phyloP scores from a whole-genome alignment of 345 rosid genomes.

The Citrus australasica region DNA sequence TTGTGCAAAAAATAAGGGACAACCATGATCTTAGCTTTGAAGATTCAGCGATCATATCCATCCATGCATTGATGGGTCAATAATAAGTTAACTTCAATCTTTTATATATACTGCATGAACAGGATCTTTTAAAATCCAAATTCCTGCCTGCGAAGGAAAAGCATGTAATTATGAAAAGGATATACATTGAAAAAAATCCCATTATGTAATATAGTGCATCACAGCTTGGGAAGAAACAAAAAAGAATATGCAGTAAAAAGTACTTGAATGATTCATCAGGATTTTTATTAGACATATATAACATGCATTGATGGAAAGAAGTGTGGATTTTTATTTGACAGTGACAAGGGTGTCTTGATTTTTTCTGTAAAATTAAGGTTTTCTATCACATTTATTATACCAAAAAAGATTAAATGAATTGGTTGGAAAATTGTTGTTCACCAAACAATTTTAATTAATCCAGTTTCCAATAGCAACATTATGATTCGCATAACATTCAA shows the following conservation, averaged over 20 bases:
- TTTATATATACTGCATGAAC: neutral
- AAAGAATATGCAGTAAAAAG: neutral
- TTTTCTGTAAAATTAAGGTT: neutral
- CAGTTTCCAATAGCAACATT: neutral
- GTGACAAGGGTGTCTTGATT: neutral
- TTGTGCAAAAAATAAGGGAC: neutral
- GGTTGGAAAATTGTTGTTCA: no score
- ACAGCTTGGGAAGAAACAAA: neutral
- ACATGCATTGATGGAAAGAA: neutral
- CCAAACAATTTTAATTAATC: neutral
- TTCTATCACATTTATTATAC: neutral
- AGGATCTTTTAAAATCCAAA: slow-evolving; percentile 7
- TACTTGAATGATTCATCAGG: neutral
- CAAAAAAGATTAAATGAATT: neutral
- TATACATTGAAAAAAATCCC: neutral
- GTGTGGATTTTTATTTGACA: neutral
- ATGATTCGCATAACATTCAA: no score
- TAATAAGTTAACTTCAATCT: neutral
- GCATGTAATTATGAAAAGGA: neutral
- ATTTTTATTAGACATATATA: neutral
- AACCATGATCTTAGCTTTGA: neutral
- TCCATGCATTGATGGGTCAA: neutral
- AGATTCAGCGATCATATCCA: neutral
- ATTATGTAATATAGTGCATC: neutral
- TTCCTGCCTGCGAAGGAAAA: slow-evolving; percentile 9